Conservation (phyloP, 164 flowering plant species). For the Kalanchoe fedtschenkoi region DNA sequence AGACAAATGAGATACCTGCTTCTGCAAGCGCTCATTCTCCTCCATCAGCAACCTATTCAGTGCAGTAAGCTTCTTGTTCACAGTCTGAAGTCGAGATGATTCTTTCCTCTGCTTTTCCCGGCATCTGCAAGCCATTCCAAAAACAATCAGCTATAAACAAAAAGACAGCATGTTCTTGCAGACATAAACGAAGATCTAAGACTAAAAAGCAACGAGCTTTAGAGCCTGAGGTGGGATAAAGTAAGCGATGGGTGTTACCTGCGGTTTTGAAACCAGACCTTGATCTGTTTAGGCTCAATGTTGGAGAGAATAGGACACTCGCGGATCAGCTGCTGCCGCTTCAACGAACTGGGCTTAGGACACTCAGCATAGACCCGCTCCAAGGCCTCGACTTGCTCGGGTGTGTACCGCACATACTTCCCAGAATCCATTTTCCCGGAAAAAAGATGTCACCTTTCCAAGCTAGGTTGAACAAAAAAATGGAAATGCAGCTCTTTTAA, state of each 20-base stretch:
- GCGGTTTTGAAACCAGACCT: constrained; percentile 91
- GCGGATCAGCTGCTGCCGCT: constrained; percentile 72
- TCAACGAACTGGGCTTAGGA: constrained; percentile 73
- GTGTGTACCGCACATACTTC: constrained; percentile 77
- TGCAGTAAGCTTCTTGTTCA: constrained; percentile 70
- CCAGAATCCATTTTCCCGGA: constrained; percentile 42
- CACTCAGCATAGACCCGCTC: constrained; percentile 82
- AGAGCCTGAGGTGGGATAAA: not conserved
- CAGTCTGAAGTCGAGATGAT: constrained; percentile 67
- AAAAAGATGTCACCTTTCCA: too few species aligned
- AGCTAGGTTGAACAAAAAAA: too few species aligned
- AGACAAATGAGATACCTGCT: constrained; percentile 76
- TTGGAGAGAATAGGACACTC: constrained; percentile 79
- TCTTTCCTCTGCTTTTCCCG: constrained; percentile 89
- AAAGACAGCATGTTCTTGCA: too few species aligned
- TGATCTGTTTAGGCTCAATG: constrained; percentile 88
- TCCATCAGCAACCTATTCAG: constrained; percentile 93
- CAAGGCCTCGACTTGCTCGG: constrained; percentile 85
- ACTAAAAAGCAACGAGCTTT: not conserved
- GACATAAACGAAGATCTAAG: not conserved
- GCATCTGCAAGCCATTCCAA: constrained; percentile 35
- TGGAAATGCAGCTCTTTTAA: too few species aligned
- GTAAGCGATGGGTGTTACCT: constrained; percentile 26
- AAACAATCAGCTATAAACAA: too few species aligned
- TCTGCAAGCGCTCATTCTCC: constrained; percentile 84